Percentiles rank a stretch among this genome's conserved stretches.
Conservation (phyloP, 805 yeast genomes). For the Zygosaccharomyces rouxii region DNA sequence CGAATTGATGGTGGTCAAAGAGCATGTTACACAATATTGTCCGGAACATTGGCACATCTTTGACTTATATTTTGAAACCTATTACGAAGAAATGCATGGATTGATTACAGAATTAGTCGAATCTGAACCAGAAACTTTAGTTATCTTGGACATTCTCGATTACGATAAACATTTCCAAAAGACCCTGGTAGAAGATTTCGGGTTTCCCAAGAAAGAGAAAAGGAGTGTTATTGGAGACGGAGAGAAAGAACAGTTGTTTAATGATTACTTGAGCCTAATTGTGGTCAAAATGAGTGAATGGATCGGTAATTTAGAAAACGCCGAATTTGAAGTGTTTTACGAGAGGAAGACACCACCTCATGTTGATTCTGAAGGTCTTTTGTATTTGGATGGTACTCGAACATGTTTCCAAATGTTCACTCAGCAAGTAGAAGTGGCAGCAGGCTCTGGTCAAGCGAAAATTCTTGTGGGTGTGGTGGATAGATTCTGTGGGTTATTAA, state of each 20-base stretch:
- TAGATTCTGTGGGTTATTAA: conserved; percentile 59
- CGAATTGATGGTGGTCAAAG: conserved; percentile 64
- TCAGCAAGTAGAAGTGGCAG: conserved; percentile 87
- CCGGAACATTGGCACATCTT: conserved; percentile 76
- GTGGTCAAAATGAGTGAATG: conserved; percentile 77
- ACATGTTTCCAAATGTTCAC: conserved; percentile 76
- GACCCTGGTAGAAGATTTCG: conserved; percentile 48
- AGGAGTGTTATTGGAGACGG: conserved; percentile 64
- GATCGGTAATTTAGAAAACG: conserved; percentile 64
- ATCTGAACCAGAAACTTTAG: conserved; percentile 74
- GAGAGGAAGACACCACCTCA: conserved; percentile 72
- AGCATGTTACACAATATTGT: conserved; percentile 52
- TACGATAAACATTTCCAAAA: conserved; percentile 67
- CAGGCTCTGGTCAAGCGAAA: conserved; percentile 75
- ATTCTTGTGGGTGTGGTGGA: conserved; percentile 74
- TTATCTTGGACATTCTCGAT: conserved; percentile 66
- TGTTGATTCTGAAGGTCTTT: conserved; percentile 56
- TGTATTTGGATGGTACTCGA: conserved; percentile 71
- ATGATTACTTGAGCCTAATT: conserved; percentile 72
- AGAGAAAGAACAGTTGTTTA: conserved; percentile 65
- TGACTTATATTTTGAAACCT: conserved; percentile 54
- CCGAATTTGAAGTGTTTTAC: conserved; percentile 61
- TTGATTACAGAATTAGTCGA: conserved; percentile 61
- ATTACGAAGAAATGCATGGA: conserved; percentile 61
- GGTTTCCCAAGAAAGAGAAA: conserved; percentile 42